Conservation (phyloP, 257 asterid species). For the Echium plantagineum region DNA sequence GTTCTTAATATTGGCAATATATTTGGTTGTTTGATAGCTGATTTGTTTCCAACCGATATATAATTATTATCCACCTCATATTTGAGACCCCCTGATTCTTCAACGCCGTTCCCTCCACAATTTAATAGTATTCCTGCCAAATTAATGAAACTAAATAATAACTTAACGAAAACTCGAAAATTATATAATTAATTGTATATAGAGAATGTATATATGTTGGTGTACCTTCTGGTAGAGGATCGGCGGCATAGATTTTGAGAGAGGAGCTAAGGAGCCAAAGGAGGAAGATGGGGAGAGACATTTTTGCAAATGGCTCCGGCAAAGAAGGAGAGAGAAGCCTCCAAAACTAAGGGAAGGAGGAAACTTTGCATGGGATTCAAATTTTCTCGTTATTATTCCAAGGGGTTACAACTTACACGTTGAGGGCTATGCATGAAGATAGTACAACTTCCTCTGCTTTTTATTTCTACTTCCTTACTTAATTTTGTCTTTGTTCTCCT, state of each 20-base stretch:
- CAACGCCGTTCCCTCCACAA: conserved; percentile 45
- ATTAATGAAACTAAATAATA: too few species aligned
- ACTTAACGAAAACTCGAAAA: too few species aligned
- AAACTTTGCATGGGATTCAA: conserved; percentile 19
- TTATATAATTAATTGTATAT: too few species aligned
- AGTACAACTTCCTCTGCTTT: conserved; percentile 5
- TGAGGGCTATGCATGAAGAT: conserved; percentile 41
- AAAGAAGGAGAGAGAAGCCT: conserved; percentile 14
- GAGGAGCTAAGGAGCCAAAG: conserved; percentile 69
- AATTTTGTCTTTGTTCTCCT: too few species aligned
- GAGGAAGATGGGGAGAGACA: conserved; percentile 74
- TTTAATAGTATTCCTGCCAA: conserved; percentile 51
- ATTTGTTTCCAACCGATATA: conserved; percentile 43
- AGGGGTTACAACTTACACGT: conserved; percentile 11
- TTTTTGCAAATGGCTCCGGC: conserved; percentile 24
- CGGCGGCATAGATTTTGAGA: conserved; percentile 36
- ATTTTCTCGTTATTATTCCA: conserved; percentile 18
- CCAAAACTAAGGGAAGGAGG: conserved; percentile 4
- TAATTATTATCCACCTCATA: conserved; percentile 42
- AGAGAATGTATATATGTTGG: too few species aligned
- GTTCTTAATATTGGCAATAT: conserved; percentile 36
- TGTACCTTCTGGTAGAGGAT: conserved; percentile 26
- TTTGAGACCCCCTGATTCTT: conserved; percentile 32
- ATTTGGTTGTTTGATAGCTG: conserved; percentile 34
- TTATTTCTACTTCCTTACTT: too few species aligned